phyloP scores from a whole-genome alignment of 169 alveolate species.

The Babesia caballi region DNA sequence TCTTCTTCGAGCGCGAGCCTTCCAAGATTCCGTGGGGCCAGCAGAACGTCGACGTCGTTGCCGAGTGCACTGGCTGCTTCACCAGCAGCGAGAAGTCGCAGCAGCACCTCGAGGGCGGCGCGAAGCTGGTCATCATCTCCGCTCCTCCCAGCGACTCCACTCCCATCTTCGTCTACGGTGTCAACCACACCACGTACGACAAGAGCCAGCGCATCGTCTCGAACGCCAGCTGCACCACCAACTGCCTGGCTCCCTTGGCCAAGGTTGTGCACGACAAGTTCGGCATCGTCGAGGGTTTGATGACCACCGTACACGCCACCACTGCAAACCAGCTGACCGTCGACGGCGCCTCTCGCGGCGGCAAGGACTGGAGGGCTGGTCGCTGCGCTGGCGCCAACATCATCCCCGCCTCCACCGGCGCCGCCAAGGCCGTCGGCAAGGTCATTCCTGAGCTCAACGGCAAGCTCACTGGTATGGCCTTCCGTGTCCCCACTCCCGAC shows the following conservation, averaged over 20 bases:
- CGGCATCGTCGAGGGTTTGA: slow-evolving; percentile 98
- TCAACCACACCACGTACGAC: slow-evolving; percentile 92
- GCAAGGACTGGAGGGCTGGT: slow-evolving; percentile 99
- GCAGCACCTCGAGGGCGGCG: slow-evolving; percentile 96
- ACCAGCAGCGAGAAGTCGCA: slow-evolving; percentile 91
- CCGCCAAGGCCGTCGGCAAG: slow-evolving; percentile 99
- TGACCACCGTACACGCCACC: slow-evolving; percentile 99
- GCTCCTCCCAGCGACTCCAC: slow-evolving; percentile 98
- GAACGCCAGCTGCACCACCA: slow-evolving; percentile 99
- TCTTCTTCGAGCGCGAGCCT: slow-evolving; percentile 92
- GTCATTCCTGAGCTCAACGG: slow-evolving; percentile 97
- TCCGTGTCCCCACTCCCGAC: slow-evolving; percentile 98
- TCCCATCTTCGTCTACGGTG: slow-evolving; percentile 98
- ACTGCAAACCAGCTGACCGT: slow-evolving; percentile 98
- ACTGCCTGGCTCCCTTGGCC: slow-evolving; percentile 99
- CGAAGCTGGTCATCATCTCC: slow-evolving; percentile 96
- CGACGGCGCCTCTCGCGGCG: slow-evolving; percentile 99
- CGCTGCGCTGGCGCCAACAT: slow-evolving; percentile 97
- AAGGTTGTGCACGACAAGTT: slow-evolving; percentile 96
- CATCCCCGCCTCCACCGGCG: slow-evolving; percentile 99
- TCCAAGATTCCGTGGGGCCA: slow-evolving; percentile 96
- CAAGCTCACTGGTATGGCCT: slow-evolving; percentile 99
- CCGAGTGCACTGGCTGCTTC: slow-evolving; percentile 98
- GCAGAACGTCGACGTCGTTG: slow-evolving; percentile 92
- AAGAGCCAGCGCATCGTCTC: slow-evolving; percentile 88